Conservation (phyloP, 2,329 filamentous ascomycete genomes). For the Xylariaceae sp. region DNA sequence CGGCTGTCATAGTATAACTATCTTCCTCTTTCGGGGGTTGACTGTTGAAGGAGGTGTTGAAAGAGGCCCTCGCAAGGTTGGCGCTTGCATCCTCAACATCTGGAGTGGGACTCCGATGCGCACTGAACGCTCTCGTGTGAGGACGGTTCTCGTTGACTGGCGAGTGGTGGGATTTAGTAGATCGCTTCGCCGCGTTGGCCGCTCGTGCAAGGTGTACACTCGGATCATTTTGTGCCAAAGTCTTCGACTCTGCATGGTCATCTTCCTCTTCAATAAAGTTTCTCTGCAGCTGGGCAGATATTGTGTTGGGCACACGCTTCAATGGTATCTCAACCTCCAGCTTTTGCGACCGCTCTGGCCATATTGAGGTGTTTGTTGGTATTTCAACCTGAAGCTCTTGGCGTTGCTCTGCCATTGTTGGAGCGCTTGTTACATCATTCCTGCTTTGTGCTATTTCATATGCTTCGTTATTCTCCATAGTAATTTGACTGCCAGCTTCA, state of each 20-base stretch:
- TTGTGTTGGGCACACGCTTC: slow-evolving; percentile 3
- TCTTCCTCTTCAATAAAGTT: slow-evolving; percentile 6
- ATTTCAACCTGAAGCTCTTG: background rate
- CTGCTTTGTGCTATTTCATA: background rate
- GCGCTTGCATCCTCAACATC: slow-evolving; percentile 24
- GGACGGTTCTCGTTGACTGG: slow-evolving; percentile 4
- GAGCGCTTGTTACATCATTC: background rate
- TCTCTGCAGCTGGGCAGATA: slow-evolving; percentile 8
- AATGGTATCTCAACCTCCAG: slow-evolving; percentile 8
- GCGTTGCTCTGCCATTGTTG: background rate
- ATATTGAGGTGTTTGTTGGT: background rate
- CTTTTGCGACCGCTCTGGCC: background rate
- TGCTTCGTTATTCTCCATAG: no score
- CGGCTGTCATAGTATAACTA: slow-evolving; percentile 29
- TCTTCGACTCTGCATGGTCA: slow-evolving; percentile 13
- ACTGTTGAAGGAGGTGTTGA: slow-evolving; percentile 24
- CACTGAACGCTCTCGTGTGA: slow-evolving; percentile 11
- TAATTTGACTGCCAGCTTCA: no score
- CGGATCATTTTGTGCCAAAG: slow-evolving; percentile 16
- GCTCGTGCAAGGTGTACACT: slow-evolving; percentile 28
- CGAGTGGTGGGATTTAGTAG: slow-evolving; percentile 11
- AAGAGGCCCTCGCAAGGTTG: slow-evolving; percentile 25
- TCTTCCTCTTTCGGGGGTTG: slow-evolving; percentile 29
- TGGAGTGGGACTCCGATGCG: slow-evolving; percentile 12
- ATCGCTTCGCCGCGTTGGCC: slow-evolving; percentile 20